Evolutionary conservation across 2,329 filamentous ascomycete species (phyloP).

Genomic region (Aspergillus sp.): DNA sequence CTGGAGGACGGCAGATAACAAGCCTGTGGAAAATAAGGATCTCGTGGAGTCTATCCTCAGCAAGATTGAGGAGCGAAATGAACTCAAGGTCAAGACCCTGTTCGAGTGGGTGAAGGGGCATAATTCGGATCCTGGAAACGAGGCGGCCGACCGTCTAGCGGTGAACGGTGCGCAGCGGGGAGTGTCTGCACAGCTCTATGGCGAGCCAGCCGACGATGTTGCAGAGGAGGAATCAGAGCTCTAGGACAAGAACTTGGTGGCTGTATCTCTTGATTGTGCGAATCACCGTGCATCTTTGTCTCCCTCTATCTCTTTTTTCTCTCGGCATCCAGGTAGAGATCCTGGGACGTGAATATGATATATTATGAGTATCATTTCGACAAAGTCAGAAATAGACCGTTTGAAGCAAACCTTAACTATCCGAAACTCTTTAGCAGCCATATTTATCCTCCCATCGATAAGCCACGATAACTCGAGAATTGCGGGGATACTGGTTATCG

Average conservation of each 20-base stretch:
- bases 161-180: conserved; percentile 64
- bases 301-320: background rate
- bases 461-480: background rate
- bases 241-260: background rate
- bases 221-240: conserved; percentile 28
- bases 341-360: background rate
- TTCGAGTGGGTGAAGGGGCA: conserved; percentile 95
- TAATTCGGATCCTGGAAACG: conserved; percentile 71
- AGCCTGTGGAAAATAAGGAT: conserved; percentile 83
- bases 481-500: background rate
- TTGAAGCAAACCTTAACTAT: background rate
- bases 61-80: conserved; percentile 71
- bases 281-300: background rate
- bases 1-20: conserved; percentile 75
- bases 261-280: background rate
- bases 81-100: conserved; percentile 63
- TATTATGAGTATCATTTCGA: background rate
- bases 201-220: conserved; percentile 21
- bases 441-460: background rate
- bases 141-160: conserved; percentile 78
- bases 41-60: conserved; percentile 73
- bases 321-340: background rate
- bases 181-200: conserved; percentile 30
- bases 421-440: too few species aligned
- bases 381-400: background rate